A percentile compares a stretch with the other conserved stretches of the same genome.
phyloP scores from a whole-genome alignment of 1,284 basidiomycete genomes.

The Ganoderma multipileum region DNA sequence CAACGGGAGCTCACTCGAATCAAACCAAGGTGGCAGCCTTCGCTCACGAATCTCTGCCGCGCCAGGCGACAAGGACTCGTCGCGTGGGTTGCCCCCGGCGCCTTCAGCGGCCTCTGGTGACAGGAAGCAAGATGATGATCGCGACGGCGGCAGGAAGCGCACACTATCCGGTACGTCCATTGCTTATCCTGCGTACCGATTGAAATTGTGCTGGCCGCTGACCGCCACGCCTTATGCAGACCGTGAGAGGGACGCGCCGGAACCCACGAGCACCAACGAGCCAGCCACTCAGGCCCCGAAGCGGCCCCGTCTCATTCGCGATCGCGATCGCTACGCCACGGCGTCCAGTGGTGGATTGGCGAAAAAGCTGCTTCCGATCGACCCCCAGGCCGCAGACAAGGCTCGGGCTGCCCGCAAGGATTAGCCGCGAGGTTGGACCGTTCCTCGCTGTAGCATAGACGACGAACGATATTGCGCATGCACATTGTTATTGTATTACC shows the following conservation, averaged over 20 bases:
- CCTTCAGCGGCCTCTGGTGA: constrained; percentile 33
- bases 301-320: constrained; percentile 48
- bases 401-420: constrained; percentile 57
- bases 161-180: constrained; percentile 63
- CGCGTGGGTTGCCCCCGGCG: constrained; percentile 45
- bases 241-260: constrained; percentile 54
- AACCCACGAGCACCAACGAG: constrained; percentile 34
- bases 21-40: constrained; percentile 51
- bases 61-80: constrained; percentile 53
- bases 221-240: constrained; percentile 41
- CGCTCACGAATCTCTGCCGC: constrained; percentile 59
- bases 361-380: constrained; percentile 65
- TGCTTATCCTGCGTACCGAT: background rate
- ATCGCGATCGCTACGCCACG: constrained; percentile 50
- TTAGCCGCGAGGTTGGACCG: constrained; percentile 29
- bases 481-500: constrained; percentile 31
- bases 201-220: background rate
- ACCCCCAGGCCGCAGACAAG: constrained; percentile 63
- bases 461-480: constrained; percentile 27
- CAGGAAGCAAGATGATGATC: constrained; percentile 59
- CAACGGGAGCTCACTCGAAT: constrained; percentile 22
- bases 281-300: constrained; percentile 40
- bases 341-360: constrained; percentile 47
- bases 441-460: constrained; percentile 27
- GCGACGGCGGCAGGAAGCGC: constrained; percentile 68